These are phyloP conservation scores for Dendrocalamus sinicus DNA, from an alignment of 176 grass and related monocot species.

Conservation along the genomic window DNA sequence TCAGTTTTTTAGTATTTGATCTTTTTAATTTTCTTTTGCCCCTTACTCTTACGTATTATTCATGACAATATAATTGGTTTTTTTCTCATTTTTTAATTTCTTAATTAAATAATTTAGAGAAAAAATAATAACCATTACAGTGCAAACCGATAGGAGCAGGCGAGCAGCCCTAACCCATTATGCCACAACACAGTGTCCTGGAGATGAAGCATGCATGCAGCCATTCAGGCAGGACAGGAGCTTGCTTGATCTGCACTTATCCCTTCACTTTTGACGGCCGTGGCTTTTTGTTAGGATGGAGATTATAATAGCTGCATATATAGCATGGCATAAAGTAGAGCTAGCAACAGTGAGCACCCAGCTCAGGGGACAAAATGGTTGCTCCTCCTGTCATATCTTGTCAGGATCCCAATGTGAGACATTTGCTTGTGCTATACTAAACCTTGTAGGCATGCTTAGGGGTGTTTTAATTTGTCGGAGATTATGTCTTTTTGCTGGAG, in stretches of 20 bases:
- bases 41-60: no score
- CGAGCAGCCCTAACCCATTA: not conserved
- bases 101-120: no score
- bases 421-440: slow-evolving; percentile 34
- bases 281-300: not conserved
- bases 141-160: no score
- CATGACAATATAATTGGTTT: no score
- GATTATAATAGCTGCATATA: not conserved
- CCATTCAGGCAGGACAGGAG: not conserved
- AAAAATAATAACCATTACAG: no score
- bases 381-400: not conserved
- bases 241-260: slow-evolving; percentile 60
- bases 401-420: slow-evolving; percentile 20
- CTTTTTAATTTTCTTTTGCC: no score
- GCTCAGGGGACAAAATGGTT: slow-evolving; percentile 25
- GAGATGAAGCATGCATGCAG: not conserved
- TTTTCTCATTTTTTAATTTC: no score
- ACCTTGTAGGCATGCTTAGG: not conserved
- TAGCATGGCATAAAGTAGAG: not conserved
- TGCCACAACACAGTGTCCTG: not conserved
- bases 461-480: no score
- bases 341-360: not conserved
- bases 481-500: no score
- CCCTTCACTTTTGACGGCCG: not conserved
- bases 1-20: no score